Evolutionary conservation across 148 eudicot genomes (phyloP).

Genomic region (Polygonum maritimum): DNA sequence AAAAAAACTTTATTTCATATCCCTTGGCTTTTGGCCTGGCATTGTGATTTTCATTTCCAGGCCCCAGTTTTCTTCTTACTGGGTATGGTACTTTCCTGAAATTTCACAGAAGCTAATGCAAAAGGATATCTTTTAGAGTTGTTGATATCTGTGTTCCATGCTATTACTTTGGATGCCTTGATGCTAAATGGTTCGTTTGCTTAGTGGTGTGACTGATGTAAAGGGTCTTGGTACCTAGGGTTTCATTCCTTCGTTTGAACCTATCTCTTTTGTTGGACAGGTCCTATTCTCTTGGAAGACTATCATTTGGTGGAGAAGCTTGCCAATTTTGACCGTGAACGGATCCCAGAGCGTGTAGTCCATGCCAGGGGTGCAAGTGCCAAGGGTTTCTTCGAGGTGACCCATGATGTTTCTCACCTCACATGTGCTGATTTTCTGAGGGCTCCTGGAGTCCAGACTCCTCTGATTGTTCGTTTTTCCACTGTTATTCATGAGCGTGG

Average conservation of each 20-base stretch:
- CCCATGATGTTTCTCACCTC: slow-evolving; percentile 75
- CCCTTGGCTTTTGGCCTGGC: background rate
- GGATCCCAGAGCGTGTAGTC: slow-evolving; percentile 81
- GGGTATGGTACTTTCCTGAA: background rate
- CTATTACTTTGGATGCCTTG: background rate
- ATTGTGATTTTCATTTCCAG: background rate
- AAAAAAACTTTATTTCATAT: background rate
- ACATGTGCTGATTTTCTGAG: slow-evolving; percentile 89
- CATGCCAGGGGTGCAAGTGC: slow-evolving; percentile 81
- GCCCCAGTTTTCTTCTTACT: background rate
- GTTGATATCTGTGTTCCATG: background rate
- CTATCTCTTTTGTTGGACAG: slow-evolving; percentile 19
- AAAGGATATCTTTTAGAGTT: background rate
- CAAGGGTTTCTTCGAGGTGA: slow-evolving; percentile 83
- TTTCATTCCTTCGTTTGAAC: background rate
- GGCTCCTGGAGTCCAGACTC: slow-evolving; percentile 92
- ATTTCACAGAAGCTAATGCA: background rate
- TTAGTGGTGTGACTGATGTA: background rate
- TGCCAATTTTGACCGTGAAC: slow-evolving; percentile 69
- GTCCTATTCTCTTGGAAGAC: slow-evolving; percentile 75
- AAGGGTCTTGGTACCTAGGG: background rate
- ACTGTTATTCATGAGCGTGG: slow-evolving; percentile 98
- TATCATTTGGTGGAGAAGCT: slow-evolving; percentile 72
- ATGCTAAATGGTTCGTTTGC: background rate
- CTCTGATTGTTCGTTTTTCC: slow-evolving; percentile 89